phyloP scores from a whole-genome alignment of 2,329 filamentous ascomycete genomes.

The Exserohilum turcica region DNA sequence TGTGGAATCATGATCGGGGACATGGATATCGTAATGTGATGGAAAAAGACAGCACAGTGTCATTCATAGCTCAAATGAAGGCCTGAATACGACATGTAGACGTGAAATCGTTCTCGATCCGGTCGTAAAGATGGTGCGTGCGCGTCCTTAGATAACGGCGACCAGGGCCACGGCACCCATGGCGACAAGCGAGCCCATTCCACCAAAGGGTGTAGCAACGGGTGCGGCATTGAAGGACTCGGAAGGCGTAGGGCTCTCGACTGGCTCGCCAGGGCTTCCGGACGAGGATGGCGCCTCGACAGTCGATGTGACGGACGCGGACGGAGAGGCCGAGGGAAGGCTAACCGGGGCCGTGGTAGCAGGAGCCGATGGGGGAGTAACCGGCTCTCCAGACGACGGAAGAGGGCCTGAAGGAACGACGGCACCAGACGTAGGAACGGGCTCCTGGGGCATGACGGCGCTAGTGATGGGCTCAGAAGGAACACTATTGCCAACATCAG shows the following conservation, averaged over 20 bases:
- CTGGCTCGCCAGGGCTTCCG: constrained; percentile 13
- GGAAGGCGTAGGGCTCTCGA: constrained; percentile 9
- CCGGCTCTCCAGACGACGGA: constrained; percentile 3
- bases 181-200: constrained; percentile 29
- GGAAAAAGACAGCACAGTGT: constrained; percentile 7
- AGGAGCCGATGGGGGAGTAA: constrained; percentile 10
- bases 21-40: constrained; percentile 2
- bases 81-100: constrained; percentile 4
- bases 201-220: constrained; percentile 24
- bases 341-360: constrained; percentile 1
- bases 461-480: constrained; percentile 3
- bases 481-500: constrained; percentile 16
- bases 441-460: constrained; percentile 1
- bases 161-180: constrained; percentile 30
- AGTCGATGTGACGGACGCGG: constrained; percentile 1
- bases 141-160: constrained; percentile 22
- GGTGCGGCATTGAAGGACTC: constrained; percentile 21
- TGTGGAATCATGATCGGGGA: constrained; percentile 1
- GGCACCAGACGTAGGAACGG: constrained; percentile 9
- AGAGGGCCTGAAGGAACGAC: not conserved
- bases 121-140: not conserved
- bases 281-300: constrained; percentile 14
- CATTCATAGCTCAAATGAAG: constrained; percentile 6
- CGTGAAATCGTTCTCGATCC: not conserved
- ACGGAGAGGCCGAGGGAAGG: constrained; percentile 1